Evolutionary conservation across 345 rosid species (phyloP), one percentile per base, ranked within the genome.

Genomic region (Eucalyptus curtisii): DNA sequence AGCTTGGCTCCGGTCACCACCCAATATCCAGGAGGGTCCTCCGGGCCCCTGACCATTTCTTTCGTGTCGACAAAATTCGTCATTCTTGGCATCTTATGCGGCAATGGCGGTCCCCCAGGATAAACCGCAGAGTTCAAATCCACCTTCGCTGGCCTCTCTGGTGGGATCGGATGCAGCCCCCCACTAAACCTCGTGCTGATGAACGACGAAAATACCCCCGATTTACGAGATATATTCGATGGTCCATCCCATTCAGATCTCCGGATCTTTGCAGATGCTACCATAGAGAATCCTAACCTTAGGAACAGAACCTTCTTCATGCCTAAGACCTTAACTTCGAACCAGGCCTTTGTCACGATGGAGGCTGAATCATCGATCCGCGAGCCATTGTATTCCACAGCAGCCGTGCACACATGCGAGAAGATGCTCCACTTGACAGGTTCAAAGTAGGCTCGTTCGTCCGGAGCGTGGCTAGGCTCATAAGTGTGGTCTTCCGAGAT

Each of bases 1-100:
- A 98, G 97, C 95, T 95, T 96, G 57, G 99, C 98, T 85, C 99
- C 99, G 4, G 98, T 96, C 53, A 98, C 94, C 88, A 98, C 98
- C 99, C 99, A 98, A 90, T 96, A 98, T 71, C 99, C 99, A 37
- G 99, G 99, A 4, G 91, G 88, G 85, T 94, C 95, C 91, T 98
- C 98, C 1, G 99, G 99, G 64, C 99, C 99, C 91, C 99, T 92
- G 87, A 95, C 92, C 94, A 92, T 96, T 91, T 96, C 99, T 91
- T 95, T 97, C 20, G 95, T 96, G 88, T 98, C 96, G n/a, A 98
- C 99, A 48, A 97, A 96, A 92, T 87, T 95, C 10, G 94, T 90
- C 93, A 97, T 91, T 89, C 93, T 97, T 5, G 98, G 97, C 31
- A 93, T 94, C 91, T 49, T 93, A 2, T 88, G 91, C 16, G 96